These are phyloP conservation scores for Plasmodium inui DNA, from an alignment of 169 alveolate species.

Conservation along the genomic window DNA sequence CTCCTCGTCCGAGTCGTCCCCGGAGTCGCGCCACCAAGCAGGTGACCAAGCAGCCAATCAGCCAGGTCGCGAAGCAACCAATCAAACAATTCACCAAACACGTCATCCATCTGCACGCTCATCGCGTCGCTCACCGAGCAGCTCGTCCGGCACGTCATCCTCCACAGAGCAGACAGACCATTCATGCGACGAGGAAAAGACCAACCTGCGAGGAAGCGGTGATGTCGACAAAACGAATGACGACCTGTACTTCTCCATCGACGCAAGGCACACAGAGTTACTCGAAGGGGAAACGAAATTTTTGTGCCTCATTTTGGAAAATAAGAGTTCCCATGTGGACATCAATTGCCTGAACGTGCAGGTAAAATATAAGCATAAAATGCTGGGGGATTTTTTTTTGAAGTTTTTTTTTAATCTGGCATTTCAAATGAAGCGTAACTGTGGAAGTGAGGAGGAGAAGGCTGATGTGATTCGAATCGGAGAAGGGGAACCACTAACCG, in stretches of 20 bases:
- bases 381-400: slow-evolving; percentile 22
- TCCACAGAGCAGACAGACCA: background rate
- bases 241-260: slow-evolving; percentile 29
- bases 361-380: slow-evolving; percentile 23
- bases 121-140: background rate
- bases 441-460: background rate
- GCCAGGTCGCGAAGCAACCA: no score
- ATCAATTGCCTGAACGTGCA: slow-evolving; percentile 34
- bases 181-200: background rate
- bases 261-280: slow-evolving; percentile 57
- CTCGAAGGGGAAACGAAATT: slow-evolving; percentile 74
- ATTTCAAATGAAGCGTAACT: slow-evolving; percentile 25
- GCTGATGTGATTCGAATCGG: background rate
- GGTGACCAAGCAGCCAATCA: background rate
- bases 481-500: background rate
- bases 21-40: background rate
- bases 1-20: background rate
- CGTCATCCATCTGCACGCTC: background rate
- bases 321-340: slow-evolving; percentile 23
- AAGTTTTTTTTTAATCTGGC: slow-evolving; percentile 46
- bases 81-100: no score
- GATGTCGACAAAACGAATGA: slow-evolving; percentile 10
- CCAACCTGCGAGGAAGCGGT: background rate
- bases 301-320: slow-evolving; percentile 46
- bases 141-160: background rate